phyloP scores from a whole-genome alignment of 2,329 filamentous ascomycete genomes.

The Paecilomyces formosus region DNA sequence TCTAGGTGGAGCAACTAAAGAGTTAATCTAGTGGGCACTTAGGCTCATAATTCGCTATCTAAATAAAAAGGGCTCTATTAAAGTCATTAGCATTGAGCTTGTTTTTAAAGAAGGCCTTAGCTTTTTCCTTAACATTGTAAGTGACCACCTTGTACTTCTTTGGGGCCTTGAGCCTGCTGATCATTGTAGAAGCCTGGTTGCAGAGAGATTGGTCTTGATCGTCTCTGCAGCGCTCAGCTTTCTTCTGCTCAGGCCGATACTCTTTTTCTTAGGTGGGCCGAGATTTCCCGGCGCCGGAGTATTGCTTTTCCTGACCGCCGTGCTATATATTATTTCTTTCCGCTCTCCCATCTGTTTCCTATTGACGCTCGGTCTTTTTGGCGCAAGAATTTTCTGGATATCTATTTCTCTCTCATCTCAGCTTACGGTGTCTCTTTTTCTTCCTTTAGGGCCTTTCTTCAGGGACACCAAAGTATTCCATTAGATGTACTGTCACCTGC shows the following conservation, averaged over 20 bases:
- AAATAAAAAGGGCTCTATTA: constrained; percentile 35
- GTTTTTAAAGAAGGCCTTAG: constrained; percentile 51
- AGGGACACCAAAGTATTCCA: too few species aligned
- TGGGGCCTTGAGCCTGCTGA: constrained; percentile 31
- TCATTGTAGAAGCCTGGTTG: constrained; percentile 11
- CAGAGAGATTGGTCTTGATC: constrained; percentile 1
- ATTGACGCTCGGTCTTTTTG: too few species aligned
- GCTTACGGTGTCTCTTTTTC: too few species aligned
- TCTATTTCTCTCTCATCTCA: too few species aligned
- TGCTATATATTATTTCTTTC: too few species aligned
- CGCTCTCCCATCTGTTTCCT: too few species aligned
- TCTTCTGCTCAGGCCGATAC: constrained; percentile 7
- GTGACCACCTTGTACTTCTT: constrained; percentile 61
- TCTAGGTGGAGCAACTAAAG: too few species aligned
- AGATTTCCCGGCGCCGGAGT: constrained; percentile 4
- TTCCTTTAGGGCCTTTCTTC: too few species aligned
- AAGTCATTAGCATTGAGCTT: constrained; percentile 45
- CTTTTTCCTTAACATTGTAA: constrained; percentile 44
- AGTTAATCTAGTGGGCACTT: too few species aligned
- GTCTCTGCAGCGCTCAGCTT: constrained; percentile 6
- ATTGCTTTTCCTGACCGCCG: constrained; percentile 22
- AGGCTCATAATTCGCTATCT: too few species aligned
- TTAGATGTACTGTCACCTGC: too few species aligned
- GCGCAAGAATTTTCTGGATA: too few species aligned
- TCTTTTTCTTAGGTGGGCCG: constrained; percentile 16